Conservation (phyloP, 768 basidiomycete genomes). For the Pholiota molesta region DNA sequence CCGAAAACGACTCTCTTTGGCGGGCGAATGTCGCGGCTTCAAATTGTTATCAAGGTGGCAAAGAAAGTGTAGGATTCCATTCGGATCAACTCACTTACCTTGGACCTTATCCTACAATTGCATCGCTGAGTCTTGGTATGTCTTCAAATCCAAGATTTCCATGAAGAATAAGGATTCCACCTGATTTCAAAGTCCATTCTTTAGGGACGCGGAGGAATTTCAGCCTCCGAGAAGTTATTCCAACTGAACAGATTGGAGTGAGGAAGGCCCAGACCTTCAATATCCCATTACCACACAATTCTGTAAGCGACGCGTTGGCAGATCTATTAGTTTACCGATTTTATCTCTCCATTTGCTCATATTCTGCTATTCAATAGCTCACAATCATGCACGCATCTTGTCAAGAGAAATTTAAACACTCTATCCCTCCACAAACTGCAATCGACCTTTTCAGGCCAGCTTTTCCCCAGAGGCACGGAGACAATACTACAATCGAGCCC, state of each 20-base stretch:
- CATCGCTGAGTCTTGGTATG: constrained; percentile 79
- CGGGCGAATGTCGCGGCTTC: constrained; percentile 85
- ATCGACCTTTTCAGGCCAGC: constrained; percentile 75
- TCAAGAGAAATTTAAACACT: constrained; percentile 83
- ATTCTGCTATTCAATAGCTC: constrained; percentile 44
- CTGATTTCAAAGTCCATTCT: neutral
- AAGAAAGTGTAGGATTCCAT: constrained; percentile 82
- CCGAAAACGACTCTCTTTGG: constrained; percentile 45
- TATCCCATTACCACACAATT: constrained; percentile 77
- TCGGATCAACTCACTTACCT: constrained; percentile 82
- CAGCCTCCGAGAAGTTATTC: constrained; percentile 76
- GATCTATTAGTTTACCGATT: neutral
- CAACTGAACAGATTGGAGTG: constrained; percentile 55
- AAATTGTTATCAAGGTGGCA: constrained; percentile 82
- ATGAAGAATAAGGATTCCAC: neutral
- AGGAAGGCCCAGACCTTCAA: constrained; percentile 76
- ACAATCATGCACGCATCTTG: constrained; percentile 88
- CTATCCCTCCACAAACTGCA: constrained; percentile 69
- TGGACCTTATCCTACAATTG: constrained; percentile 85
- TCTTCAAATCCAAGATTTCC: neutral
- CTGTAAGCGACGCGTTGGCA: constrained; percentile 46
- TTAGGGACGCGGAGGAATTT: constrained; percentile 71
- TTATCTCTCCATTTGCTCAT: constrained; percentile 1
- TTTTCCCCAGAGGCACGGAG: constrained; percentile 35
- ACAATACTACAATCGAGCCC: constrained; percentile 36